Conservation (phyloP, 2,329 filamentous ascomycete genomes). For the Phialocephala subalpina region DNA sequence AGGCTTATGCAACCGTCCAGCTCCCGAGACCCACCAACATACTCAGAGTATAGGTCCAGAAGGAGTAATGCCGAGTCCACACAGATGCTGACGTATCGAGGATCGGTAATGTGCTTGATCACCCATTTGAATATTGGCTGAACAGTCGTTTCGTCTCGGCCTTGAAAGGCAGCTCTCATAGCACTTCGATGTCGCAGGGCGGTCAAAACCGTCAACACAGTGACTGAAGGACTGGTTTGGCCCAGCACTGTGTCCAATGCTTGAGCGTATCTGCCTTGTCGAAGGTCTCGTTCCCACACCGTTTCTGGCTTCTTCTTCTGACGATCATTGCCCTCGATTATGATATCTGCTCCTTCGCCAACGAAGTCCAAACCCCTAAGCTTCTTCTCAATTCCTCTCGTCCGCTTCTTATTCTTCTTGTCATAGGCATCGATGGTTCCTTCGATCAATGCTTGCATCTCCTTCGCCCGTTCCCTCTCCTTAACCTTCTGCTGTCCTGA, state of each 20-base stretch:
- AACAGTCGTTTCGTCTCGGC: conserved; percentile 81
- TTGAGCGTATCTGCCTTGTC: conserved; percentile 77
- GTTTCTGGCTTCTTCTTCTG: conserved; percentile 71
- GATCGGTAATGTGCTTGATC: conserved; percentile 80
- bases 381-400: conserved; percentile 64
- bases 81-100: conserved; percentile 80
- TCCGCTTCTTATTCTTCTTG: conserved; percentile 70
- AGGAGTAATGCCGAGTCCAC: conserved; percentile 85
- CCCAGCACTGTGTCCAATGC: conserved; percentile 84
- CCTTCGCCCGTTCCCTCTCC: conserved; percentile 79
- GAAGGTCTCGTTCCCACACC: conserved; percentile 82
- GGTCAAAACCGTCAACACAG: conserved; percentile 78
- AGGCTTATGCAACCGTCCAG: conserved; percentile 75
- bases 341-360: conserved; percentile 85
- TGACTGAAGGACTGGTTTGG: conserved; percentile 58
- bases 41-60: conserved; percentile 86
- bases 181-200: conserved; percentile 89
- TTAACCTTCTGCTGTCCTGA: conserved; percentile 81
- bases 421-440: conserved; percentile 84
- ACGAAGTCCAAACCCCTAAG: conserved; percentile 78
- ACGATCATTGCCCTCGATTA: conserved; percentile 79
- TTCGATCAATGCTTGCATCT: conserved; percentile 83
- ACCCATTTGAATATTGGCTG: conserved; percentile 87
- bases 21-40: conserved; percentile 75
- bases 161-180: conserved; percentile 79